Base-by-base conservation (phyloP, 495 filamentous ascomycete genomes). In the Coniosporium apollinis region DNA sequence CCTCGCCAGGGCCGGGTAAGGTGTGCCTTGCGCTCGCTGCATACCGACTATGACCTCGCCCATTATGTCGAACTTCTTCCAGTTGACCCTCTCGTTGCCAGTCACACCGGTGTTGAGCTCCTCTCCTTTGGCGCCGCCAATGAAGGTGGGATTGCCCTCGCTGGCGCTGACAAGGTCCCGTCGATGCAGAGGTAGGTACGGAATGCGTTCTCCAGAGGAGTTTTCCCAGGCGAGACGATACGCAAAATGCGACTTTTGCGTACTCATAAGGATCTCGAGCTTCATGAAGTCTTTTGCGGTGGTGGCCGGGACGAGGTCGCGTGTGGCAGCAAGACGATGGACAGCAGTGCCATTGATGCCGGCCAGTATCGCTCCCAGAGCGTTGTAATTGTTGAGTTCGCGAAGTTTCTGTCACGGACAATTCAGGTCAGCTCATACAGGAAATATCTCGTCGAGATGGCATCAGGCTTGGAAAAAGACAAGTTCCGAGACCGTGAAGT, bases 181-280 rank as follows among this genome's bases (percentile, higher is more conserved):
- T 17, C 79, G 69, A 51, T 87, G 84, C 30, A 97, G 62, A n/a
- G 91, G 87, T 30, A 94, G 69, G 53, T 92, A 96, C 7, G 89
- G 91, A 24, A 97, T 94, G 6, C 86, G 69, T 46, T 87, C 81
- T 3, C 77, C 61, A 22, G 82, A 79, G 10, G 82, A 85, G 54
- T 97, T 97, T 46, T 91, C 82, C 85, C 87, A 96, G 2, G 89
- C 89, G 8, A 97, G 62, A 10, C 89, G 79, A 56, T 97, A 97
- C 13, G 89, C 82, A 46, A 82, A 89, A 57, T 94, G 79, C 46
- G 79, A 82, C 60, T 84, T 83, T 39, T 82, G 76, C 3, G 82
- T 82, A 28, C 82, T 72, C 89, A 96, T 96, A 36, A 97, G 66
- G 42, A 97, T 75, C 36, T 83, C 79, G 16, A 96, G 67, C 37